Evolutionary conservation across 2,329 filamentous ascomycete species (phyloP), one percentile per base, ranked within the genome.

Genomic region (Diaporthe helianthi): DNA sequence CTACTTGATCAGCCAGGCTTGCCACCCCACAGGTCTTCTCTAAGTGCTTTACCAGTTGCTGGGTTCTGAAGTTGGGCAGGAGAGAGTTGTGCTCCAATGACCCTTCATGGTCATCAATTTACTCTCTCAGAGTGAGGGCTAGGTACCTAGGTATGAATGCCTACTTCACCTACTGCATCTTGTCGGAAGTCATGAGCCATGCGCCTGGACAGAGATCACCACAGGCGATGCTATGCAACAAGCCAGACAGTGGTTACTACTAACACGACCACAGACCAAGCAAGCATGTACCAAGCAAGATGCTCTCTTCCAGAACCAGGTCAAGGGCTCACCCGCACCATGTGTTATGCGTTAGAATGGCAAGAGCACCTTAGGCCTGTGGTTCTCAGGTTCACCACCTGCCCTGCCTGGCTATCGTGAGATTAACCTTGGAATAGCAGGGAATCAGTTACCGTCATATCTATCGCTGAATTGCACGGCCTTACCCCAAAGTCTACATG

Each of bases 401-500:
- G 55, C n/a, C 26, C 19, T 47, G 55, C n/a, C 26, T 12, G 26
- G n/a, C 19, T 61, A 33, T 47, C 26, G 7, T 47, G 12, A 44
- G 15, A 19, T 61, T 19, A 31, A 46, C 36, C 36, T 5, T 15
- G 36, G 5, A 47, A 13, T 19, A 24, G 7, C 17, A 24, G 13
- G 17, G 17, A 15, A 38, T 5, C 7, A 7, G 26, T 22, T 29
- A n/a, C 29, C 66, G 55, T 68, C 47, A 52, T 10, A 36, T 55
- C 22, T 31, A 24, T 68, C 58, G 67, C 58, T 65, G 26, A 65
- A 55, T 64, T 55, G 26, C 36, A 46, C 36, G 58, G 58, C 38
- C 4, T 7, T 68, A 26, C 46, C 33, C 49, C 67, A 61, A 61
- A 55, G 67, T 26, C 58, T 24, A 47, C n/a, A n/a, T n/a, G n/a